Evolutionary conservation across 257 asterid species (phyloP).

Genomic region (Verbena officinalis): DNA sequence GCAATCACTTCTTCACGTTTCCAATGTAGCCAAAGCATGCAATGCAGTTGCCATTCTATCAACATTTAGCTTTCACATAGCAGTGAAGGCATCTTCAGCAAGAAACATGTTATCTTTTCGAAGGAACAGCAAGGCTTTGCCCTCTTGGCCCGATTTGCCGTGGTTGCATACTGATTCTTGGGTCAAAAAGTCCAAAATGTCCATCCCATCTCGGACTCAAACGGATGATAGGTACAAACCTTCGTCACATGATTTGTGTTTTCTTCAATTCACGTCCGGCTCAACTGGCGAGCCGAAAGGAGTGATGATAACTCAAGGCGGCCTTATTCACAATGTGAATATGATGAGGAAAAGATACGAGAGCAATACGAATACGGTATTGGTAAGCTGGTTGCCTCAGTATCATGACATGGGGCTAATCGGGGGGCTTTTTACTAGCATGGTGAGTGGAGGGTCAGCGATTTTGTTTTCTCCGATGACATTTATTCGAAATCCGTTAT

Average conservation of each 20-base stretch:
- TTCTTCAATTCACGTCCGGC: conserved; percentile 74
- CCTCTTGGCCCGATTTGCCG: conserved; percentile 58
- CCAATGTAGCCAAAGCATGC: conserved; percentile 61
- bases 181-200: conserved; percentile 46
- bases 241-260: conserved; percentile 45
- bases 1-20: conserved; percentile 58
- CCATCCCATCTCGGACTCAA: conserved; percentile 18
- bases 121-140: conserved; percentile 34
- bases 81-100: conserved; percentile 56
- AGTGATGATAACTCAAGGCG: conserved; percentile 68
- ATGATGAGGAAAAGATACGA: conserved; percentile 56
- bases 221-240: conserved; percentile 33
- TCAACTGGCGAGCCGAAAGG: conserved; percentile 77
- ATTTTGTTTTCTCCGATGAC: conserved; percentile 63
- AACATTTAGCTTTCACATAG: conserved; percentile 53
- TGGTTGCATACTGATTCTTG: conserved; percentile 72
- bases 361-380: conserved; percentile 60
- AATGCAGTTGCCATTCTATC: conserved; percentile 64
- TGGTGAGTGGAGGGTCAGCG: conserved; percentile 73
- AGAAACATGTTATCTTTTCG: conserved; percentile 39
- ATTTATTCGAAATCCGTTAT: conserved; percentile 58
- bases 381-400: conserved; percentile 75
- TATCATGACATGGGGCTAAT: conserved; percentile 83
- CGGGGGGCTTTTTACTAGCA: conserved; percentile 62
- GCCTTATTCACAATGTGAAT: conserved; percentile 69